Base-by-base conservation (phyloP, 257 asterid genomes). In the Ligustrum vulgare region DNA sequence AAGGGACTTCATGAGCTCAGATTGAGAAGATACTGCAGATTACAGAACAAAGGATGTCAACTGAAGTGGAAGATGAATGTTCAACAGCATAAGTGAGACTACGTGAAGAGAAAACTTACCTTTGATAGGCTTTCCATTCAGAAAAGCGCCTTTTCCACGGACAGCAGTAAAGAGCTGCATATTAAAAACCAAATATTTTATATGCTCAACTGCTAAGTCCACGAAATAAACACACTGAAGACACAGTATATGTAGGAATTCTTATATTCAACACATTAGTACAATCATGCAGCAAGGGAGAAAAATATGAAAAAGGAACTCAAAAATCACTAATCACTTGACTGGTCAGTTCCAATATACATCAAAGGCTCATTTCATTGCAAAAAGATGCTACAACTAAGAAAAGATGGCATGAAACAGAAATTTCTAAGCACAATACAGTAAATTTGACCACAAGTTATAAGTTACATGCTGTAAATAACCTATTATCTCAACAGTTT, bases 1-100 rank as follows among this genome's bases (percentile, higher is more conserved):
- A 84, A 93, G 94, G 67, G 96, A 87, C 88, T 86, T 83, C 77
- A 91, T 85, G 13, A 93, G 98, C 89, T 88, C 98, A 69, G 86
- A 77, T 83, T 93, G 96, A 80, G 96, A 83, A 78, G 97, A 91
- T 39, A 83, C 98, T 93, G 92, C 82, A 80, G 63, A 77, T 71
- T 68, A 56, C 69, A 82, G 25, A 49, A 73, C 15, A 56, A 18
- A 39, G 31, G 23, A 79, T 58, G 67, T 81, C 72, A 84, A 60
- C 56, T 67, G 31, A 58, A 41, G 76, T 54, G 70, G 22, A 8
- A 45, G 56, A 22, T 7, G 13, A 39, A 82, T 65, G 37, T 49
- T 74, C 71, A 49, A 35, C 13, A 10, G 41, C 32, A 20, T 45
- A 32, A 3, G 10, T 2, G 16, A 60, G 73, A 70, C 73, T 33